phyloP scores from a whole-genome alignment of 805 yeast species.

The Kodamaea hsintzibuensis region DNA sequence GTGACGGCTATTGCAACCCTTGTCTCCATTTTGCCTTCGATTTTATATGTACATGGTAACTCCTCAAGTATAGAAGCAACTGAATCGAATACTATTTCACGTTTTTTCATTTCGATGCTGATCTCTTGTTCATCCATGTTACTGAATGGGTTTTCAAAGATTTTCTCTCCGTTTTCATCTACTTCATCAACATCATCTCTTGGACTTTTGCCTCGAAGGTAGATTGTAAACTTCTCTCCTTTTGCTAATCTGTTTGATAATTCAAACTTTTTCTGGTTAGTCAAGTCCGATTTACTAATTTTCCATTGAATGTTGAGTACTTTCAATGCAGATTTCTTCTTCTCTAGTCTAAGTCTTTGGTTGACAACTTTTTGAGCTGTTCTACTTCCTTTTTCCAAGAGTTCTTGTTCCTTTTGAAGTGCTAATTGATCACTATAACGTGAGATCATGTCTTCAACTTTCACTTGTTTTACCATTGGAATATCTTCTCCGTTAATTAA shows the following conservation, averaged over 20 bases:
- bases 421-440: slow-evolving; percentile 35
- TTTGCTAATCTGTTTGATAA: slow-evolving; percentile 45
- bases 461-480: slow-evolving; percentile 30
- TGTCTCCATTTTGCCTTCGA: slow-evolving; percentile 28
- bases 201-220: slow-evolving; percentile 21
- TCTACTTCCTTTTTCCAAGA: slow-evolving; percentile 34
- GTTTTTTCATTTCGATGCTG: slow-evolving; percentile 22
- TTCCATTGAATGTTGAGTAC: slow-evolving; percentile 56
- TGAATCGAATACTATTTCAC: slow-evolving; percentile 30
- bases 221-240: slow-evolving; percentile 39
- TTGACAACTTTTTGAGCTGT: slow-evolving; percentile 29
- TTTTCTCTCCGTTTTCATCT: slow-evolving; percentile 11
- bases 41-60: slow-evolving; percentile 27
- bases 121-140: slow-evolving; percentile 15
- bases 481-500: slow-evolving; percentile 21
- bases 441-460: slow-evolving; percentile 33
- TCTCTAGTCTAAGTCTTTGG: slow-evolving; percentile 32
- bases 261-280: slow-evolving; percentile 54
- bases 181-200: slow-evolving; percentile 17
- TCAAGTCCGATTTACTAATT: slow-evolving; percentile 52
- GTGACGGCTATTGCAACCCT: slow-evolving; percentile 23
- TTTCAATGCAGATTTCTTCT: slow-evolving; percentile 44
- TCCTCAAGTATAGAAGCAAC: slow-evolving; percentile 31
- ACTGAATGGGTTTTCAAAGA: background rate
- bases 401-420: slow-evolving; percentile 26